Conservation (phyloP, 805 yeast genomes). For the Torulaspora quercuum region DNA sequence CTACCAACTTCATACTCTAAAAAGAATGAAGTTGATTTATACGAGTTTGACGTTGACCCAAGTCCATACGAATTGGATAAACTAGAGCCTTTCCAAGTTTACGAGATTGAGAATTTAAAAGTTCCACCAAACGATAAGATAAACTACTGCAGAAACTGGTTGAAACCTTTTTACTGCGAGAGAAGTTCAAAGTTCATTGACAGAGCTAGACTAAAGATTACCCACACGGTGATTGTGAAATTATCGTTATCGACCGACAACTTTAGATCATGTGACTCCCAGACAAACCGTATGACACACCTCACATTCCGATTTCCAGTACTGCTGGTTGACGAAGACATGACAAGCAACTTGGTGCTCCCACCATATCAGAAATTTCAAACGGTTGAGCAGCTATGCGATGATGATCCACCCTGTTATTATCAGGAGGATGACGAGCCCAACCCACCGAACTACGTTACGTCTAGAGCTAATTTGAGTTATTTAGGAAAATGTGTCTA, state of each 20-base stretch:
- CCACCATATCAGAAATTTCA: slow-evolving; percentile 11
- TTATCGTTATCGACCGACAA: slow-evolving; percentile 4
- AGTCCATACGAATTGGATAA: background rate
- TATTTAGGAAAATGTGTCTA: background rate
- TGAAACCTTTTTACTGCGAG: slow-evolving; percentile 23
- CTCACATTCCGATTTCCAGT: slow-evolving; percentile 17
- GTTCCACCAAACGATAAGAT: slow-evolving; percentile 5
- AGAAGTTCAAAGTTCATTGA: slow-evolving; percentile 8
- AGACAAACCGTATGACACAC: slow-evolving; percentile 2
- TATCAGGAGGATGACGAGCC: slow-evolving; percentile 7
- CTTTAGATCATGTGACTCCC: slow-evolving; percentile 1
- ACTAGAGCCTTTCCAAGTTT: slow-evolving; percentile 7
- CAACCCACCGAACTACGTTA: slow-evolving; percentile 5
- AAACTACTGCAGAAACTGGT: slow-evolving; percentile 5
- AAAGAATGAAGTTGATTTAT: slow-evolving; percentile 13
- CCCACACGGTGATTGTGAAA: slow-evolving; percentile 16
- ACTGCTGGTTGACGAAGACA: slow-evolving; percentile 17
- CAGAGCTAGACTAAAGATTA: slow-evolving; percentile 20
- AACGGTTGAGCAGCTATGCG: background rate
- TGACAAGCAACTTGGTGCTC: slow-evolving; percentile 14
- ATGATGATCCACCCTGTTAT: slow-evolving; percentile 9
- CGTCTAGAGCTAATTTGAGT: slow-evolving; percentile 1
- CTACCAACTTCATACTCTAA: slow-evolving; percentile 15
- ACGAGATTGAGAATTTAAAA: slow-evolving; percentile 10
- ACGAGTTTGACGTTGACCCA: slow-evolving; percentile 6